Evolutionary conservation across 192 early-diverging fungal species (phyloP), one percentile per base, ranked within the genome.

Genomic region (Mycoemilia scoparia): DNA sequence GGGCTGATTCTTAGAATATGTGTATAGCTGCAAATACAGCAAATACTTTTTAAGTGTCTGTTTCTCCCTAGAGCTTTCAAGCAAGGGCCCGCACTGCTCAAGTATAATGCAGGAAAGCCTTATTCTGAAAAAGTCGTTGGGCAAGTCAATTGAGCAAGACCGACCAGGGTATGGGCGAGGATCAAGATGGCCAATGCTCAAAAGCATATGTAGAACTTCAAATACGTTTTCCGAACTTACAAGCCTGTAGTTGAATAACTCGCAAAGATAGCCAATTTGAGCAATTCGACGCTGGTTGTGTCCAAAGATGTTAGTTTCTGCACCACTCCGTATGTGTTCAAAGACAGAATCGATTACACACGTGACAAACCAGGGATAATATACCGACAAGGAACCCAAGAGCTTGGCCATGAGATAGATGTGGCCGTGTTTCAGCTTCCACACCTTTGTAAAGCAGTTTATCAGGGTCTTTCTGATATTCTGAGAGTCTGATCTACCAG

Each of bases 281-380:
- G 84, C 68, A 25, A 96, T 73, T 16, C 95, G 67, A 36, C 74
- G 69, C 60, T 93, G 92, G 45, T 93, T 99, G 39, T 85, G 79
- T 29, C 79, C 75, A 51, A 88, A 99, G 24, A 86, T 60, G 49
- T 95, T 99, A 25, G 69, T 70, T 62, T 99, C 95, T 27, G 96
- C 44, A 0, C 84, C 95, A n/a, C 79, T 53, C 35, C 83, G 71
- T 29, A 99, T 76, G 12, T 75, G 71, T 41, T 99, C 95, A 12
- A 95, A 39, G 2, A 82, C 64, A 5, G 64, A 50, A 24, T 99
- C 91, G 1, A 96, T 82, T 2, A 99, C 63, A n/a, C 63, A 48
- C 3, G 92, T 66, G 4, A 82, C 84, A 66, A 99, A 88, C 24
- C 74, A 76, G 10, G 88, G 77, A 37, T 96, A 78, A 41, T 79